Base-by-base conservation (phyloP, 2,329 filamentous ascomycete species). In the Cordyceps farinosa region DNA sequence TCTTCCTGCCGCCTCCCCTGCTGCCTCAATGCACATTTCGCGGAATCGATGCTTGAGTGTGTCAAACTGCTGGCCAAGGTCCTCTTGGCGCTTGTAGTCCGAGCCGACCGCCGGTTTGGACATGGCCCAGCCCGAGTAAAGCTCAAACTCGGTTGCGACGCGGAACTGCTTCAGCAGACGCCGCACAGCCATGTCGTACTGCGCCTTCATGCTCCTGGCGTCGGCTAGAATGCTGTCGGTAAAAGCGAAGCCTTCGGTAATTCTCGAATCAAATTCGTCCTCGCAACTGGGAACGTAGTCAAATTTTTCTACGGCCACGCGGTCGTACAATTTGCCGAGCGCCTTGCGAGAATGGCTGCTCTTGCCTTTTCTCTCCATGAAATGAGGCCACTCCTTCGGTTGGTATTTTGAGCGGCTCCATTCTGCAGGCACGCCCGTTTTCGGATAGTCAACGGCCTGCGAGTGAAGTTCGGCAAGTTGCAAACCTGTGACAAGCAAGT, bases 401-500 rank as follows among this genome's bases (percentile, higher is more conserved):
- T 80, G 78, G 4, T 95, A 78, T 0, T 45, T 40, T 3, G 81
- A 77, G 45, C 78, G 76, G 7, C 80, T 79, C 79, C 96, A 89
- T 27, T 82, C 77, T 0, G 93, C 94, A 0, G 90, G 85, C 10
- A 89, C 82, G 0, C 95, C 95, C 1, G 91, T 94, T 77, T 99
- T 99, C 51, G 91, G 88, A 72, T 95, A 99, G 73, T 99, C 95
- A 1, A 99, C 95, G 0, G 95, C 94, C 68, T 88, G 87, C 0
- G 95, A 98, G 73, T 99, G 95, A 3, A 98, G 78, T 9, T 83
- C 79, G 3, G 94, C 92, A 5, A 98, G 80, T 57, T 87, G 78
- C 0, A 95, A 76, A 69, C 85, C 85, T 87, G 53, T n/a, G 8
- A 40, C 32, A 65, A 45, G 27, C 22, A 22, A 2, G 34, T 51